A percentile compares a stretch with the other conserved stretches of the same genome.
phyloP scores from a whole-genome alignment of 1,284 basidiomycete genomes.

The Ganoderma sinense region DNA sequence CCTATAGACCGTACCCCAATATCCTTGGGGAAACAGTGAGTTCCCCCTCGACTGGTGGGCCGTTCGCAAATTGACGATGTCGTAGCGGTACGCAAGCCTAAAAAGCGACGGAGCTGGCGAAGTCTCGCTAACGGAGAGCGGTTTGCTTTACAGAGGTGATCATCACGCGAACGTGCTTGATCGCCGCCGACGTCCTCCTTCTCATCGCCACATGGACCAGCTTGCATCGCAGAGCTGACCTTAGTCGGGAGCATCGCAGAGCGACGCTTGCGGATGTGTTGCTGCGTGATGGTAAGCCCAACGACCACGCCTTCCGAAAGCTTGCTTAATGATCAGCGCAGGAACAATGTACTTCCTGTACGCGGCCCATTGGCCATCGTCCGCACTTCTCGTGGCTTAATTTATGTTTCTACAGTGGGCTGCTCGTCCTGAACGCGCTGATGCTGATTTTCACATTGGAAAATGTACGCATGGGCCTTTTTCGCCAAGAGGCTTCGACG shows the following conservation, averaged over 20 bases:
- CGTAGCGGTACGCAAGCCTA: not conserved
- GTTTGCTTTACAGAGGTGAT: not conserved
- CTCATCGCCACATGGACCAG: not conserved
- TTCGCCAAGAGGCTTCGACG: no score
- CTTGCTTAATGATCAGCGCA: not conserved
- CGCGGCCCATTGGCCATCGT: not conserved
- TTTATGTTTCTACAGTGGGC: not conserved
- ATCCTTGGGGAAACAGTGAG: not conserved
- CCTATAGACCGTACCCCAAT: not conserved
- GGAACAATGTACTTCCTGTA: constrained; percentile 3
- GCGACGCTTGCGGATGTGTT: not conserved
- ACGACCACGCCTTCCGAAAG: not conserved
- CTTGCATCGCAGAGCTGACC: not conserved
- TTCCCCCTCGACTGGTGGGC: not conserved
- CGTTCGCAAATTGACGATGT: not conserved
- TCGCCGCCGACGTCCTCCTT: not conserved
- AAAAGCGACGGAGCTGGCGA: no score
- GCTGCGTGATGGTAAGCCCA: not conserved
- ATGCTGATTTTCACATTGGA: not conserved
- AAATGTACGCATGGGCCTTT: not conserved
- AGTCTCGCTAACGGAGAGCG: not conserved
- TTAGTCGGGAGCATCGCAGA: not conserved
- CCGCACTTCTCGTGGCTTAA: not conserved
- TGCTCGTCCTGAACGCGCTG: not conserved
- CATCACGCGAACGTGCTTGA: not conserved